Evolutionary conservation across 1,139 yeast genomes (phyloP), one percentile per base, ranked within the genome.

Genomic region (Starmera stellimalicola): DNA sequence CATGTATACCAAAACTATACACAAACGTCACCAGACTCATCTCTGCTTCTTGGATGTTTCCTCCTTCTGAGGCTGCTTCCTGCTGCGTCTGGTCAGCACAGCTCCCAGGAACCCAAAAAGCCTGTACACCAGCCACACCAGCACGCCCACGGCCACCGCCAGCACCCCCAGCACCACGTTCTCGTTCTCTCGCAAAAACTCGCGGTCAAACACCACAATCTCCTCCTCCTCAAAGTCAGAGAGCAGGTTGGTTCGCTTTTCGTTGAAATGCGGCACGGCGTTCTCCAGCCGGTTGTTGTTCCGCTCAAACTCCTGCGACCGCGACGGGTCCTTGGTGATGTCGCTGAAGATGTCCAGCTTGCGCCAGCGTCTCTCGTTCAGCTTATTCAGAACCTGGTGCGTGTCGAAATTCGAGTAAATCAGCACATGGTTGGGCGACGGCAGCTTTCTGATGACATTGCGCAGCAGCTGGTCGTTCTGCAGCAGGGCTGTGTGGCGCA

Each of bases 361-460:
- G 2, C 38, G 30, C 45, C 48, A 46, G 16, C 40, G 33, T n/a
- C 30, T 40, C 27, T 48, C 51, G 15, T 39, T 40, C 6, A 29
- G 30, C 16, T 35, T 42, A 20, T 43, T 42, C 3, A 39, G 8
- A 2, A 35, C 26, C 19, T 39, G 40, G 6, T 22, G 11, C 6
- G 11, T 22, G 12, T 41, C 38, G 9, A 54, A 34, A 0, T 63
- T 52, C 0, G 83, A 73, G 32, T 73, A 54, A 6, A 80, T 53
- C 3, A 81, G 57, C 4, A 80, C 61, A 37, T 65, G 66, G 39
- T 69, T 68, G 0, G 91, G 88, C 0, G 84, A 67, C 0, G 93
- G 91, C n/a, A 77, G 51, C 42, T 73, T 75, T 23, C 82, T 65
- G 19, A 77, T 47, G 11, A 79, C 63, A 28, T 62, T 60, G 33